Base-by-base conservation (phyloP, 1,139 yeast species). In the Taiozyma sp. region DNA sequence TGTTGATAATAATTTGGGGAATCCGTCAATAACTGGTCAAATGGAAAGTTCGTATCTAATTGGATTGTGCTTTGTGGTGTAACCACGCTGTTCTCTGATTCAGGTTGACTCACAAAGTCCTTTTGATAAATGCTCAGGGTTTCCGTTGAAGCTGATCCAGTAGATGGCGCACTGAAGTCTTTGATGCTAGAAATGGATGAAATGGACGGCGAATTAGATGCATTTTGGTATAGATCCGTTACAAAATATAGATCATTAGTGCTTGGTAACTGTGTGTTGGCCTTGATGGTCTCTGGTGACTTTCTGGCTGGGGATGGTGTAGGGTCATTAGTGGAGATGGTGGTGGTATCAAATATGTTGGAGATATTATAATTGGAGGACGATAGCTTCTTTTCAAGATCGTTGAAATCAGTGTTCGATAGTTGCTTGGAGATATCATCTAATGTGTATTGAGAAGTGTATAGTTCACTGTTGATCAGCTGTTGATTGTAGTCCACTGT, bases 181-280 rank as follows among this genome's bases (percentile, higher is more conserved):
- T 38, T 30, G 2, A 48, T 28, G 27, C 46, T 36, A 8, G 48
- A 39, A 13, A 52, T 19, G 7, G 49, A 41, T n/a, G 51, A 38
- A 24, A 42, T 30, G n/a, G 38, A 41, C 7, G 48, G 41, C 4
- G 38, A 43, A 8, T 46, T 47, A 16, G 53, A 43, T 10, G 39
- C 38, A 10, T 42, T 42, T 38, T 46, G 51, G n/a, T 46, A 32
- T 4, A 46, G 7, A 12, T 48, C 53, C 19, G 36, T 43, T 9
- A 42, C 48, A 6, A 40, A 40, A n/a, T 24, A 40, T 6, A 24
- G 10, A 9, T 40, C 43, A 22, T 8, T 40, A 19, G 14, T 39
- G 12, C 12, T 23, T 23, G 28, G 30, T 28, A 23, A 23, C 14
- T 24, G 43, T 24, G 41, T 19, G 14, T 19, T 22, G 24, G 24